phyloP scores from a whole-genome alignment of 2,329 filamentous ascomycete genomes.

The Byssothecium circinans region DNA sequence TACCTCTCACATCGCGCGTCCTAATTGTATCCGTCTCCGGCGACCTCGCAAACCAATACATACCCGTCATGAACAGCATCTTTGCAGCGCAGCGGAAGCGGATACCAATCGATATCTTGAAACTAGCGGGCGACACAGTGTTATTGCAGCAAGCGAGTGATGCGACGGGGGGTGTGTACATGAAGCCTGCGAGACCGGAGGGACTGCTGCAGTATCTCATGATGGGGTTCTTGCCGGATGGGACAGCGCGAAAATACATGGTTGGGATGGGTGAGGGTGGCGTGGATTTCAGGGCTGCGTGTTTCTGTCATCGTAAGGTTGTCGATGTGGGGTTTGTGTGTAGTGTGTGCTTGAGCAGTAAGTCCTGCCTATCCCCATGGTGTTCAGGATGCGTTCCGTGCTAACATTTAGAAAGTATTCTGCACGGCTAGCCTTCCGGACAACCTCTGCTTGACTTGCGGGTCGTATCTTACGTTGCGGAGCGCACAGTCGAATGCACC shows the following conservation, averaged over 20 bases:
- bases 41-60: constrained; percentile 86
- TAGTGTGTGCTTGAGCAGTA: constrained; percentile 88
- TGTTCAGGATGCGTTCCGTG: not conserved
- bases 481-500: constrained; percentile 37
- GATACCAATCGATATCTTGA: constrained; percentile 90
- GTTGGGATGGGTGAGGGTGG: constrained; percentile 79
- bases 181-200: constrained; percentile 54
- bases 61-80: constrained; percentile 97
- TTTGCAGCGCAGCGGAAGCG: constrained; percentile 88
- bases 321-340: constrained; percentile 94
- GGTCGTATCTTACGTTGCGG: constrained; percentile 42
- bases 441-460: constrained; percentile 43
- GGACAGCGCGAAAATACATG: constrained; percentile 63
- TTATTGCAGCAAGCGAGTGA: constrained; percentile 91
- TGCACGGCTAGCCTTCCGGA: constrained; percentile 37
- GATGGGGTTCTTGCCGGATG: constrained; percentile 85
- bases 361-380: constrained; percentile 25
- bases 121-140: constrained; percentile 81
- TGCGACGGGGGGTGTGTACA: constrained; percentile 70
- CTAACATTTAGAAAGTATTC: constrained; percentile 34
- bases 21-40: constrained; percentile 88
- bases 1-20: constrained; percentile 74
- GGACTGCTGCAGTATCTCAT: constrained; percentile 91
- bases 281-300: constrained; percentile 96
- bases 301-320: constrained; percentile 91